phyloP scores from a whole-genome alignment of 371 early-diverging fungal genomes.

The Caulochytrium protostelioides region DNA sequence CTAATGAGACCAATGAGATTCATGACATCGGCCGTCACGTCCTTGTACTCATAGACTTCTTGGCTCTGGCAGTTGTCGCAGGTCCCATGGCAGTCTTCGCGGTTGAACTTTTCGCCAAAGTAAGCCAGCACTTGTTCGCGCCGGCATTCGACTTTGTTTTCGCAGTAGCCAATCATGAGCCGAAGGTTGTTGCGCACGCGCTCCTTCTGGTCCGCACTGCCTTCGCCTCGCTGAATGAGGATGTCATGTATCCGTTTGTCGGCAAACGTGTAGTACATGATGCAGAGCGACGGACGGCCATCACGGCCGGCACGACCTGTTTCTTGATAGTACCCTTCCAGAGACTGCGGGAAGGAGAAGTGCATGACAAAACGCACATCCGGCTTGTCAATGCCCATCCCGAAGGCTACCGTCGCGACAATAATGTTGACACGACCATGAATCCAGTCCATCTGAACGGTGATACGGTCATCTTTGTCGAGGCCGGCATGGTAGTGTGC shows the following conservation, averaged over 20 bases:
- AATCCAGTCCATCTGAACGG: slow-evolving; percentile 77
- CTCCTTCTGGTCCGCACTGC: slow-evolving; percentile 61
- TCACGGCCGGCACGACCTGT: slow-evolving; percentile 98
- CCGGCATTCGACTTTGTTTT: slow-evolving; percentile 84
- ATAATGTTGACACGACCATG: slow-evolving; percentile 58
- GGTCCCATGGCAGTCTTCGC: slow-evolving; percentile 42
- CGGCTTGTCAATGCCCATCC: slow-evolving; percentile 97
- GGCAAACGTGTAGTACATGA: slow-evolving; percentile 64
- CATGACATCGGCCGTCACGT: slow-evolving; percentile 29
- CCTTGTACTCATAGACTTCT: slow-evolving; percentile 2
- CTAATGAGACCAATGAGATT: slow-evolving; percentile 23
- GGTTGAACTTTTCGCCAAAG: slow-evolving; percentile 82
- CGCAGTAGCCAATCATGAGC: slow-evolving; percentile 80
- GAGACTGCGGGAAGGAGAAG: slow-evolving; percentile 74
- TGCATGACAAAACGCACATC: slow-evolving; percentile 98
- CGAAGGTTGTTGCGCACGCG: slow-evolving; percentile 63
- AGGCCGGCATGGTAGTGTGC: slow-evolving; percentile 85
- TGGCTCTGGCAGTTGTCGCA: slow-evolving; percentile 79
- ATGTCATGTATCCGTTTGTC: slow-evolving; percentile 45
- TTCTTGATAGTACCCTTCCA: slow-evolving; percentile 99
- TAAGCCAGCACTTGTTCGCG: slow-evolving; percentile 75
- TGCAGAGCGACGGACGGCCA: slow-evolving; percentile 63
- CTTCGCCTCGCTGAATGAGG: slow-evolving; percentile 77
- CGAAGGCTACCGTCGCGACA: slow-evolving; percentile 97
- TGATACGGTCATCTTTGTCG: slow-evolving; percentile 60